Percentiles rank a stretch among this genome's conserved stretches.
Evolutionary conservation across 768 basidiomycete species (phyloP).

Genomic region (Leccinum disarticulatum): DNA sequence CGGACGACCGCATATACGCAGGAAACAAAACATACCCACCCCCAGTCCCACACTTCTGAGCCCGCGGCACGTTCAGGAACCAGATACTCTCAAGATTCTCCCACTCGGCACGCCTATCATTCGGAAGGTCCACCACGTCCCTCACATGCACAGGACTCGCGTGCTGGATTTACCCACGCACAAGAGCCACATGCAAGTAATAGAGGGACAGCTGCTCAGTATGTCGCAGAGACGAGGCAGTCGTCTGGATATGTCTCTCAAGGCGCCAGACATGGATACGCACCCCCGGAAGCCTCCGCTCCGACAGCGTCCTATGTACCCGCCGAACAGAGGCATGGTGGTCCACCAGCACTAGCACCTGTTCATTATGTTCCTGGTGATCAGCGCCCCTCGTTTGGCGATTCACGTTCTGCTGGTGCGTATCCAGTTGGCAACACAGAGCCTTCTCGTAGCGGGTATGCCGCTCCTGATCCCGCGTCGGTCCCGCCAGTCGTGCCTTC

Average conservation of each 20-base stretch:
- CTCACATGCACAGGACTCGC: conserved; percentile 19
- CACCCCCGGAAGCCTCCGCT: conserved; percentile 15
- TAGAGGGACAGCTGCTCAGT: conserved; percentile 6
- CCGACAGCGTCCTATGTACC: conserved; percentile 16
- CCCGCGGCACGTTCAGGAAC: conserved; percentile 15
- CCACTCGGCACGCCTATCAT: conserved; percentile 16
- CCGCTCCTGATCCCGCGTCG: conserved; percentile 16
- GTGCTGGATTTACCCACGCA: conserved; percentile 12
- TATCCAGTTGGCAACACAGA: conserved; percentile 16
- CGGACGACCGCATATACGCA: conserved; percentile 26
- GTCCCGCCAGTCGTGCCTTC: conserved; percentile 19
- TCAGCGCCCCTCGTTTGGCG: conserved; percentile 23
- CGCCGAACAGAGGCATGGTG: conserved; percentile 22
- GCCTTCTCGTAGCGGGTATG: conserved; percentile 14
- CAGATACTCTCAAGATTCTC: conserved; percentile 17
- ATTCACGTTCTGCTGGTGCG: conserved; percentile 21
- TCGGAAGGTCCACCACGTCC: conserved; percentile 17
- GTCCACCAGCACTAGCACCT: conserved; percentile 7
- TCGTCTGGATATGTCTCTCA: conserved; percentile 21
- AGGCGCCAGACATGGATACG: conserved; percentile 24
- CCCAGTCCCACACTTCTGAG: conserved; percentile 21
- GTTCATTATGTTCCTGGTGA: conserved; percentile 18
- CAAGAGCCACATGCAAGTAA: conserved; percentile 21
- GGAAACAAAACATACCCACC: conserved; percentile 23
- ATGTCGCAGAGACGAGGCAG: conserved; percentile 23